Base-by-base conservation (phyloP, 768 basidiomycete genomes). In the Tylopilus balloui region DNA sequence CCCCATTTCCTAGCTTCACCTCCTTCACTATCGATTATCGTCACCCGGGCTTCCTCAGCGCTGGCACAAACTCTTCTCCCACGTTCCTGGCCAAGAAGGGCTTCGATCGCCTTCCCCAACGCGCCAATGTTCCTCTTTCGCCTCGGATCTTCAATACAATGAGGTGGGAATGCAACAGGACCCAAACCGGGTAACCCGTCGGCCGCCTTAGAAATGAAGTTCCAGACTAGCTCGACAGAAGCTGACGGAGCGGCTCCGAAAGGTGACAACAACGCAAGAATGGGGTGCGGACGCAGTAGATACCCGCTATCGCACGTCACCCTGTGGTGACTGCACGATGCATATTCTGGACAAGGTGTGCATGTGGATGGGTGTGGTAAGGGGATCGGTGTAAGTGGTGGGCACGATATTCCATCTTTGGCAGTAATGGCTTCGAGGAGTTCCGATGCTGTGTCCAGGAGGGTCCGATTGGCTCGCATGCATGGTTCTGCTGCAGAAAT, bases 1-100 rank as follows among this genome's bases (percentile, higher is more conserved):
- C 90, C 91, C 85, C 86, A 92, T 60, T 73, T 78, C 62, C 75
- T 77, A n/a, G 87, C 89, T 56, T 88, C 84, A 51, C 81, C 80
- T 11, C 79, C 82, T 46, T 82, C 78, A 49, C 68, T 63, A 39
- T 79, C 79, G 15, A 67, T 61, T 54, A 56, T 37, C 23, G 51
- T 52, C 45, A 40, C 21, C 42, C 48, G 61, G 39, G 23, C 52
- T 48, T 56, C 55, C 40, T 67, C 69, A 28, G 75, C 77, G 32
- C 83, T 80, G 32, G 71, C 72, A 65, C 90, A 92, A 10, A 88
- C 54, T 50, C 80, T 77, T 56, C 69, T 71, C 35, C 91, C 83
- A 56, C 81, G 73, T 66, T 83, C 80, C 58, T 78, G 73, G 11
- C 79, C 79, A 49, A 88, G 73, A 40, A 78, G 65, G 24, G 73